Evolutionary conservation across 2,329 filamentous ascomycete species (phyloP).

Genomic region (Aspergillus pseudoterreus): DNA sequence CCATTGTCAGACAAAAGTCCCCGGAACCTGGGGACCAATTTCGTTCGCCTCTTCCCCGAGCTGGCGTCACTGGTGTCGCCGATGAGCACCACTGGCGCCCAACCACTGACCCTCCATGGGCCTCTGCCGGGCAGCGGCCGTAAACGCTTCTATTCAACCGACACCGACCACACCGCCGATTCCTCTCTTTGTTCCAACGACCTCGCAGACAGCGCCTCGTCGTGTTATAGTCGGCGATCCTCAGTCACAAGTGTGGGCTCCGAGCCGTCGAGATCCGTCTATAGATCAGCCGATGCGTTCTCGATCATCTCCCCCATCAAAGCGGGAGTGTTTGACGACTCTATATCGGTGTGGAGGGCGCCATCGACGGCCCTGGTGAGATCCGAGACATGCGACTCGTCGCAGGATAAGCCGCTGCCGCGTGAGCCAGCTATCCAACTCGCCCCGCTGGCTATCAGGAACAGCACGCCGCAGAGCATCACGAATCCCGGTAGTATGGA

Average conservation of each 20-base stretch:
- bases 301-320: constrained; percentile 22
- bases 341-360: constrained; percentile 10
- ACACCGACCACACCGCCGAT: not conserved
- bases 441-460: constrained; percentile 25
- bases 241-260: constrained; percentile 33
- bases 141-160: not conserved
- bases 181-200: constrained; percentile 25
- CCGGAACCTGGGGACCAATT: constrained; percentile 15
- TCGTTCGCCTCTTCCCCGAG: constrained; percentile 30
- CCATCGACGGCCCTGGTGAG: constrained; percentile 14
- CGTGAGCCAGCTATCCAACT: constrained; percentile 31
- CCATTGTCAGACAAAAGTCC: constrained; percentile 19
- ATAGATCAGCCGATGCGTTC: constrained; percentile 20
- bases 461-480: constrained; percentile 1
- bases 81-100: constrained; percentile 8
- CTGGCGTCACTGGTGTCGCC: constrained; percentile 25
- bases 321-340: constrained; percentile 34
- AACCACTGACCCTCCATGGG: not conserved
- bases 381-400: constrained; percentile 21
- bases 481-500: too few species aligned
- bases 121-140: not conserved
- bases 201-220: constrained; percentile 28
- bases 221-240: constrained; percentile 33
- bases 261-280: constrained; percentile 15
- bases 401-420: constrained; percentile 41